Evolutionary conservation across 2,329 filamentous ascomycete species (phyloP), one percentile per base, ranked within the genome.

Genomic region (Botrytis deweyae): DNA sequence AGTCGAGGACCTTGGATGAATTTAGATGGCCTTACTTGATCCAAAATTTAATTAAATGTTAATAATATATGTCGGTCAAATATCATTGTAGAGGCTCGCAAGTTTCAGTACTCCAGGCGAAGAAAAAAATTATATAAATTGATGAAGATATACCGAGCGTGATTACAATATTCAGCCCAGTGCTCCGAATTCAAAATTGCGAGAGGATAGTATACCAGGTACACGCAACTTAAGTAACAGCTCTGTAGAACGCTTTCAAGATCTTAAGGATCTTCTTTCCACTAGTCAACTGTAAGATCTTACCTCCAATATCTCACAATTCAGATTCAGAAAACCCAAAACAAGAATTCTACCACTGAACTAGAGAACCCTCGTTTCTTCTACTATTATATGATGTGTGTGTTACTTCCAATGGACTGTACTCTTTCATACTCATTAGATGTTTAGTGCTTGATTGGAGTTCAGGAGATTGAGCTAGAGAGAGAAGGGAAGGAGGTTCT

Each of bases 1-100:
- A 77, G 75, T 16, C 73, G 79, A 18, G 79, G 79, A 2, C 79
- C 79, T 40, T 80, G 78, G 78, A 75, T 78, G 67, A 78, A 80
- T 77, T 65, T 79, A 29, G 77, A 75, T n/a, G 75, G 73, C 14
- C 71, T 73, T n/a, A 63, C 72, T 44, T 73, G 59, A 73, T 29
- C 3, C n/a, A 18, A 58, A 29, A 58, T 29, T 18, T 52, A 49
- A 25, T 4, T n/a, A 52, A 0, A n/a, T n/a, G 9, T n/a, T n/a
- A n/a, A 25, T 52, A 38, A 40, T 40, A 12, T 40, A 33, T 33
- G 33, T 33, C 33, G 4, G 33, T 18, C 52, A 33, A 18, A 29
- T 2, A 58, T 58, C 52, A 29, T 18, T 0, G 16, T 58, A 29
- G 7, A 58, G 16, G n/a, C 3, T 58, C 52, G 29, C 1, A 1